A percentile compares a stretch with the other conserved stretches of the same genome.
Evolutionary conservation across 805 yeast genomes (phyloP).

Genomic region (Spencermartinsiella europaea): DNA sequence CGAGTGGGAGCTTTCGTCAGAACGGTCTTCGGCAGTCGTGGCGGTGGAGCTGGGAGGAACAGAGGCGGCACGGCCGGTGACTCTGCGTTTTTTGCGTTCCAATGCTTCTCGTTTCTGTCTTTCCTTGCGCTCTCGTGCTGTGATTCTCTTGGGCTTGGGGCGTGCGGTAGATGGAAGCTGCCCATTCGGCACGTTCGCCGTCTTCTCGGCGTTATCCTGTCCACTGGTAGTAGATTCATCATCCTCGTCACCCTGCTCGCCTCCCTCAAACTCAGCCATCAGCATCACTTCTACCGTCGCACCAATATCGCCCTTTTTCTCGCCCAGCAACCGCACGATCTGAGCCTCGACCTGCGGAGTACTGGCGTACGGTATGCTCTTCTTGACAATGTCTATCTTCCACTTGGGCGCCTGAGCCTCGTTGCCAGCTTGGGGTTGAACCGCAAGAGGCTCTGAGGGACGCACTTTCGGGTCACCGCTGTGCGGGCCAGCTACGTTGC

Average conservation of each 20-base stretch:
- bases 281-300: conserved; percentile 28
- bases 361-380: conserved; percentile 24
- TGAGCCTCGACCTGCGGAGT: conserved; percentile 14
- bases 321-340: conserved; percentile 9
- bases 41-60: background rate
- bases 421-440: background rate
- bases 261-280: conserved; percentile 11
- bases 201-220: background rate
- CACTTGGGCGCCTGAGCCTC: conserved; percentile 23
- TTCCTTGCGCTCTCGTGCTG: conserved; percentile 23
- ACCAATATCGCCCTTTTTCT: conserved; percentile 26
- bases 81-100: conserved; percentile 18
- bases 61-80: background rate
- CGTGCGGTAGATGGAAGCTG: background rate
- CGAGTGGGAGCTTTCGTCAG: background rate
- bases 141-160: conserved; percentile 9
- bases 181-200: background rate
- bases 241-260: background rate
- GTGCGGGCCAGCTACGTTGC: conserved; percentile 36
- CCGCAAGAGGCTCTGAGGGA: conserved; percentile 5
- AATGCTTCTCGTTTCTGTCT: conserved; percentile 21
- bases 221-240: background rate
- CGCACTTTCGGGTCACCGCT: conserved; percentile 25
- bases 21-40: background rate
- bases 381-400: conserved; percentile 28